Base-by-base conservation (phyloP, 495 filamentous ascomycete species). In the Neurospora sp. region DNA sequence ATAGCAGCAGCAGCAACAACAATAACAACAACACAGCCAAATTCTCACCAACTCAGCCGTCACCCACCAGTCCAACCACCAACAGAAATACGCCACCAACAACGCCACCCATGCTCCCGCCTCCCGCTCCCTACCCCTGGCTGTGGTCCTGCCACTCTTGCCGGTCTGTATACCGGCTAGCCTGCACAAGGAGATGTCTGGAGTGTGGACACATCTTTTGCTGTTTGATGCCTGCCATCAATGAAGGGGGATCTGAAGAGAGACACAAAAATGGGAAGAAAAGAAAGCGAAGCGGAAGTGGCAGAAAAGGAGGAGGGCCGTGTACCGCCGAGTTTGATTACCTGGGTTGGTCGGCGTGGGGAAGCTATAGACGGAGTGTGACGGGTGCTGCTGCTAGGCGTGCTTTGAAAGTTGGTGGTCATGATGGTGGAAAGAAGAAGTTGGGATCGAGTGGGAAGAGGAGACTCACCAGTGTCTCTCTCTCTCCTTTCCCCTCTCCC, bases 121-220 rank as follows among this genome's bases (percentile, higher is more conserved):
- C 81, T 18, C 75, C 76, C 4, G 39, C 70, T 1, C 83, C 84
- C 3, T 76, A 73, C 20, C 76, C 80, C 14, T 86, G 84, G 85
- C 71, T 80, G n/a, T 86, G 85, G 84, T 78, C 78, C 39, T 87
- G 85, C 72, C 83, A 84, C 72, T 69, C 72, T 3, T 87, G 85
- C 75, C 37, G 69, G n/a, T 76, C 72, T 10, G 71, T 76, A 1
- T 86, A 85, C 75, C 78, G 77, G 1, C 74, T 86, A 11, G 76
- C 81, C n/a, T 82, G 81, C 73, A 86, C 84, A 0, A 80, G 83
- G 3, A 83, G 84, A 12, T 87, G 85, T 54, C 79, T 87, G 6
- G 74, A 81, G 20, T 85, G 85, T 73, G 78, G 78, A 5, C 85
- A 86, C 75, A 76, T 73, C 3, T 84, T 83, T 74, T 86, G 85